Evolutionary conservation across 805 yeast genomes (phyloP), one percentile per base, ranked within the genome.

Genomic region (Barnettozyma populi): DNA sequence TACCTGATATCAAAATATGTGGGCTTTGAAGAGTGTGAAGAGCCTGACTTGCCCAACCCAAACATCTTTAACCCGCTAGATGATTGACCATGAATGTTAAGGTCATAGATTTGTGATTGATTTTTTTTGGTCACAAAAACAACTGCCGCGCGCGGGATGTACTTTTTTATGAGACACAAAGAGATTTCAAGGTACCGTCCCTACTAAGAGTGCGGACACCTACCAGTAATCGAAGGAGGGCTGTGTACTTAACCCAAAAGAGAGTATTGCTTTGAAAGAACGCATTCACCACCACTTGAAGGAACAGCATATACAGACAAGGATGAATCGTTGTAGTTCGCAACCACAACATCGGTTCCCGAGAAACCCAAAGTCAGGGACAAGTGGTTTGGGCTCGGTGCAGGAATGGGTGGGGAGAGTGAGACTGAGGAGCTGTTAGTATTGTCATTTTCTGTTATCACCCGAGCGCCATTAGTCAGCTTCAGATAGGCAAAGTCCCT

Each of bases 281-380:
- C 78, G 62, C 87, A 81, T 53, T 80, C 85, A 1, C 88, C 88
- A 1, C 87, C 88, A 37, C 80, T 58, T 44, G 74, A 79, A 11
- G 83, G 86, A 23, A 82, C 66, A 3, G 75, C 75, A 56, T 79
- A 80, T 2, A 77, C 73, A 46, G 74, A 75, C 43, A 78, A 73
- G 41, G 72, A 66, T 0, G 86, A 85, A 44, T 73, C 77, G 1
- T 72, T 66, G 21, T 43, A 44, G 36, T 48, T 47, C 4, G 57
- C 62, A 8, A 58, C 57, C 7, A 57, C 41, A 1, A 58, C 46
- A 11, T 57, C 56, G 18, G 47, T 50, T 3, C 52, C 58, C 11
- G 43, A 50, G 43, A 58, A 55, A 7, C 60, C 62, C 10, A 56
- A 43, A 2, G 52, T 36, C 24, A 36, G 41, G 8, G 41, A 24